Evolutionary conservation across 225 moss, liverwort and hornwort species (phyloP), one percentile per base, ranked within the genome.

Genomic region (Pleurozium schreberi): DNA sequence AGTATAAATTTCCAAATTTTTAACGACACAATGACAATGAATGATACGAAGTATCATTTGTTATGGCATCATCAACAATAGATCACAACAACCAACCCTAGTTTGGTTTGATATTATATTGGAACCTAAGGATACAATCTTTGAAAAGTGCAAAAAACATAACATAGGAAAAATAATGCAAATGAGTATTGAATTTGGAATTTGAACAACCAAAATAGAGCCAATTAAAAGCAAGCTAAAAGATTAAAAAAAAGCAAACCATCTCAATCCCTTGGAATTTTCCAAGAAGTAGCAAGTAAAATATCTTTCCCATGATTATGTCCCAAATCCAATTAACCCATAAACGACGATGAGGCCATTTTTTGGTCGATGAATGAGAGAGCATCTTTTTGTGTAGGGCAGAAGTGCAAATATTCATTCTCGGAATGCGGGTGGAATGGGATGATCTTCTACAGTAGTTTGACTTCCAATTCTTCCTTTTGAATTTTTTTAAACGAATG

Each of bases 21-120:
- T 13, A 9, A 30, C 2, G 1, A 60, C 19, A 40, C 0, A 59
- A 0, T 80, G 3, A 40, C 0, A 59, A 0, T 80, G 3, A 59
- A 80, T 59, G 42, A 58, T 80, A 13, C 5, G 12, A 42, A 80
- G 5, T 28, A 42, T 5, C 3, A n/a, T 52, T 36, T 38, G 15
- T 14, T 1, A 26, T 3, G 17, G 2, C 11, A 27, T 16, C 15
- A 79, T 57, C 16, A 26, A 57, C 9, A 17, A 26, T 57, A 6
- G 4, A 78, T 17, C 2, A n/a, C 4, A 17, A 17, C 2, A 58
- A 40, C 27, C 0, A 4, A 0, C 3, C 5, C 0, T n/a, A 6
- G 6, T 38, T 57, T 76, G 14, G 3, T 15, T 25, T 53, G 18
- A 36, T 23, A 5, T 14, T 9, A 22, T 53, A 36, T 36, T 36